Conservation (phyloP, 768 basidiomycete genomes). For the Xerocomus potaroensis region DNA sequence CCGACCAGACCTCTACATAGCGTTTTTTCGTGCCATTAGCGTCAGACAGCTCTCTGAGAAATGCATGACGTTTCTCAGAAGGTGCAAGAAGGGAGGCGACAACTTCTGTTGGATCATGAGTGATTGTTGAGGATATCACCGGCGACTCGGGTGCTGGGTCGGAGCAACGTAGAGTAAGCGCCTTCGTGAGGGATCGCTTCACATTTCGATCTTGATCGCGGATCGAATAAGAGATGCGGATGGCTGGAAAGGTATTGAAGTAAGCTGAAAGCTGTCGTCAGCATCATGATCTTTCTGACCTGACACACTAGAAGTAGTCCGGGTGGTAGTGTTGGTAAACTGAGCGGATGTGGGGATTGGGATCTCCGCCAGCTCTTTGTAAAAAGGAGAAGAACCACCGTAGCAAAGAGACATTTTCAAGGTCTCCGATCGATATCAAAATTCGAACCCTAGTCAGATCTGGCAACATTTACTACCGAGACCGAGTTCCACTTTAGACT, state of each 20-base stretch:
- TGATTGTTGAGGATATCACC: conserved; percentile 11
- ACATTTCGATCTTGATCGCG: conserved; percentile 49
- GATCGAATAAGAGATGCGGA: conserved; percentile 44
- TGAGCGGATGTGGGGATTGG: conserved; percentile 35
- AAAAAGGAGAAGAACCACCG: conserved; percentile 22
- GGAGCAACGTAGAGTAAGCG: conserved; percentile 27
- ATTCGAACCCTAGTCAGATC: background rate
- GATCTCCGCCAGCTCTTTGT: conserved; percentile 38
- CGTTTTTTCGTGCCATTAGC: conserved; percentile 36
- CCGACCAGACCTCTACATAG: conserved; percentile 58
- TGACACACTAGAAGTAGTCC: conserved; percentile 8
- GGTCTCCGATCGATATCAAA: conserved; percentile 6
- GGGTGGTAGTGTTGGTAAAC: conserved; percentile 27
- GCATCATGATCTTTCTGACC: conserved; percentile 6
- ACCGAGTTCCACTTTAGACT: no score
- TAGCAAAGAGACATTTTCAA: conserved; percentile 10
- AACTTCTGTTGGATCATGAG: conserved; percentile 31
- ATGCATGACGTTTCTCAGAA: conserved; percentile 37
- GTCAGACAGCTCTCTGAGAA: conserved; percentile 39
- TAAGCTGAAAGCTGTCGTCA: no score
- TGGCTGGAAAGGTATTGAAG: conserved; percentile 20
- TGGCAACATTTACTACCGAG: no score
- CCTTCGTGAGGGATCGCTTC: conserved; percentile 43
- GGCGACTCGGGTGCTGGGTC: conserved; percentile 9
- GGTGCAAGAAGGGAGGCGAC: conserved; percentile 42